A percentile compares a stretch with the other conserved stretches of the same genome.
These are phyloP conservation scores for Albugo laibachii DNA, from an alignment of 352 stramenopile species.

Conservation along the genomic window DNA sequence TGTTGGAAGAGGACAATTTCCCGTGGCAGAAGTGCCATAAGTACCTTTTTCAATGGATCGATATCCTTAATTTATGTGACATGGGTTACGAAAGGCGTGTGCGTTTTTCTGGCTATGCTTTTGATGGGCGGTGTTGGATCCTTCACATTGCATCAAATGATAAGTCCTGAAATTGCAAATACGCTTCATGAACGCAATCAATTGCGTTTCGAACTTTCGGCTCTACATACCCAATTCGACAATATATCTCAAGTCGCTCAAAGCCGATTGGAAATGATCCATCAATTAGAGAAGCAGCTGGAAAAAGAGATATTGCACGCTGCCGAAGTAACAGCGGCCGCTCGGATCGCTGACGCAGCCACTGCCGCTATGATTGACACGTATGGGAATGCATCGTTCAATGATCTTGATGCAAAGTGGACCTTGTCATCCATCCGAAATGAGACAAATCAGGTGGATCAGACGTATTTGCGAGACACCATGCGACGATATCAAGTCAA, in stretches of 20 bases:
- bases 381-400: too few relatives aligned
- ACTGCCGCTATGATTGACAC: too few relatives aligned
- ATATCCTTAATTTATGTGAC: constrained; percentile 5
- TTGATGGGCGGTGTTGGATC: constrained; percentile 12
- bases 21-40: too few relatives aligned
- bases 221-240: constrained; percentile 23
- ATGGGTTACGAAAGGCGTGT: not conserved
- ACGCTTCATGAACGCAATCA: constrained; percentile 30
- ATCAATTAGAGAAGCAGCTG: constrained; percentile 47
- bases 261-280: constrained; percentile 43
- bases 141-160: constrained; percentile 52
- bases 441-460: too few relatives aligned
- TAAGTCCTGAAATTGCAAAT: constrained; percentile 53
- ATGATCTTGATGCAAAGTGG: too few relatives aligned
- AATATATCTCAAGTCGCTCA: constrained; percentile 50
- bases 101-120: not conserved
- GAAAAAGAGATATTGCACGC: constrained; percentile 35
- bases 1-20: too few relatives aligned
- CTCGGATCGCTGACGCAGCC: constrained; percentile 1
- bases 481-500: too few relatives aligned
- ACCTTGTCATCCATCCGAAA: too few relatives aligned
- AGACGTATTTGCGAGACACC: too few relatives aligned
- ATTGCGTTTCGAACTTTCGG: constrained; percentile 27
- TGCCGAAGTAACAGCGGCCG: constrained; percentile 13
- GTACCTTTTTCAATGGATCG: too few relatives aligned